Percentiles rank a stretch among this genome's conserved stretches.
Conservation (phyloP, 306 rosid genomes). For the peach (Prunus persica) region DNA sequence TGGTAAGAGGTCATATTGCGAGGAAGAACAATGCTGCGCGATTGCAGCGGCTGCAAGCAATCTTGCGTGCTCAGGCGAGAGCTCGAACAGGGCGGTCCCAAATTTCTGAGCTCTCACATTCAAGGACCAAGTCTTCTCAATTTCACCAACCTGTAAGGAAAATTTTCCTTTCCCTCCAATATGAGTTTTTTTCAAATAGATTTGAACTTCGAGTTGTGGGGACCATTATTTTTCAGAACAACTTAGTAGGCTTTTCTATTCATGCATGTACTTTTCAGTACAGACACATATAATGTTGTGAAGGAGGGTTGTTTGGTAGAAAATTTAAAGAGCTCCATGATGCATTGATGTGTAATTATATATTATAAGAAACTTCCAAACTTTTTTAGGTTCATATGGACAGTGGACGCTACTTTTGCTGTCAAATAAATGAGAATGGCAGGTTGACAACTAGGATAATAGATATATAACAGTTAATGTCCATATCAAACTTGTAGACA, state of each 20-base stretch:
- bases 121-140: slow-evolving; percentile 43
- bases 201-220: slow-evolving; percentile 7
- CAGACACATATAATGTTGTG: not conserved
- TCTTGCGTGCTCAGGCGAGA: slow-evolving; percentile 54
- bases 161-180: slow-evolving; percentile 2
- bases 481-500: not conserved
- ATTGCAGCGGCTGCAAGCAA: slow-evolving; percentile 56
- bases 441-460: not conserved
- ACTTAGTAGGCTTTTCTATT: slow-evolving; percentile 1
- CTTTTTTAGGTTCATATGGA: not conserved
- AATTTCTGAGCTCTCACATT: slow-evolving; percentile 28
- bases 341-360: not conserved
- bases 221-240: slow-evolving; percentile 7
- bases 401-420: not conserved
- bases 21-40: slow-evolving; percentile 65
- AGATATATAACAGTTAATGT: not conserved
- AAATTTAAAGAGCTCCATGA: not conserved
- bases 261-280: not conserved
- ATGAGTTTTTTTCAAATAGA: slow-evolving; percentile 5
- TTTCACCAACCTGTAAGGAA: slow-evolving; percentile 45
- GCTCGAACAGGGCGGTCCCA: slow-evolving; percentile 42
- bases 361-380: not conserved
- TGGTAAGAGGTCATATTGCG: slow-evolving; percentile 78
- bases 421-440: not conserved
- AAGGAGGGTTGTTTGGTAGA: not conserved